phyloP scores from a whole-genome alignment of 306 rosid species.

The Purshia tridentata region DNA sequence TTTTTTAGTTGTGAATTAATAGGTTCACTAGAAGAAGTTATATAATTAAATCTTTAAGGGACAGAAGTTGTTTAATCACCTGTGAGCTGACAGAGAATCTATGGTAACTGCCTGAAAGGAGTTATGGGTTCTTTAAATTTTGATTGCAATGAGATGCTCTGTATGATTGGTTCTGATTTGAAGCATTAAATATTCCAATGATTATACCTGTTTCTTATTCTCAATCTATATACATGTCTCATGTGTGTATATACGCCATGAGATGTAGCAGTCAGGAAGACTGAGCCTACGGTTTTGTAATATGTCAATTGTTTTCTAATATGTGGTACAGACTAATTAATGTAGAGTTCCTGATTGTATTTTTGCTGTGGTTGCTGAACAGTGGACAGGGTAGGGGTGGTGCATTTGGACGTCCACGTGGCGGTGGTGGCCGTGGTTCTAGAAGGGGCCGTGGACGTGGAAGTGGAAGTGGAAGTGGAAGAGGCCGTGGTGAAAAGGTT shows the following conservation, averaged over 20 bases:
- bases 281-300: not conserved
- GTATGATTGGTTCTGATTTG: not conserved
- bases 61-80: not conserved
- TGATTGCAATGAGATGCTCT: not conserved
- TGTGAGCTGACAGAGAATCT: not conserved
- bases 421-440: constrained; percentile 46
- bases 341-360: constrained; percentile 15
- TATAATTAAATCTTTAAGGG: not conserved
- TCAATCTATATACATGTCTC: not conserved
- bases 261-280: not conserved
- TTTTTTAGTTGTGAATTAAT: not conserved
- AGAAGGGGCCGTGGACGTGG: constrained; percentile 55
- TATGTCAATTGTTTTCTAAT: not conserved
- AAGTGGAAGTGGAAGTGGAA: constrained; percentile 44
- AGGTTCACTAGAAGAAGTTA: not conserved
- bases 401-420: constrained; percentile 50
- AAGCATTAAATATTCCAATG: not conserved
- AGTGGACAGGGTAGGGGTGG: constrained; percentile 72
- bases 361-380: constrained; percentile 33
- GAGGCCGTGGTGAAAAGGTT: constrained; percentile 66
- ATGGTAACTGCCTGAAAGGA: not conserved
- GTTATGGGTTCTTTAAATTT: not conserved
- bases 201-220: not conserved
- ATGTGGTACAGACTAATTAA: not conserved
- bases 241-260: not conserved